A percentile compares a stretch with the other conserved stretches of the same genome.
Conservation (phyloP, 495 filamentous ascomycete genomes). For the Barbatosphaeria neglecta region DNA sequence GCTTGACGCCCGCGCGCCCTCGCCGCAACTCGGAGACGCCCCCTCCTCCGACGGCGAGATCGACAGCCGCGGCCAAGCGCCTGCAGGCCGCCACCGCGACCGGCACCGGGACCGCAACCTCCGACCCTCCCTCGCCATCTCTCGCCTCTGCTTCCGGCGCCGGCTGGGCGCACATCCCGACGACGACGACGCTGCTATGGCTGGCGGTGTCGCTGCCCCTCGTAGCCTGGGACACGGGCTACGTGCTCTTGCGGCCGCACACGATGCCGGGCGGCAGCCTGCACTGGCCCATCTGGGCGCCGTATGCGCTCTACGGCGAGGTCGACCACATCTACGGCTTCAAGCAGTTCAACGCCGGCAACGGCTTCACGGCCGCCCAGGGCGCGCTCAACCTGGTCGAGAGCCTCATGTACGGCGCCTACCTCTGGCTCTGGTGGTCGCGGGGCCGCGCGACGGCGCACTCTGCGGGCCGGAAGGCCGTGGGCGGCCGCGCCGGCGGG, state of each 20-base stretch:
- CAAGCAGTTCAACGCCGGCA: constrained; percentile 56
- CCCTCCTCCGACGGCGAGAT: background rate
- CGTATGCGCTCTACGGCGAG: constrained; percentile 70
- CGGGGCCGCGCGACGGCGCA: constrained; percentile 27
- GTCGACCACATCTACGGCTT: constrained; percentile 80
- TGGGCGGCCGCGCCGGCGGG: constrained; percentile 49
- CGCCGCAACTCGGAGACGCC: background rate
- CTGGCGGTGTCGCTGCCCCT: constrained; percentile 67
- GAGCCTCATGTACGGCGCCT: constrained; percentile 55
- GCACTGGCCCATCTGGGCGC: constrained; percentile 65
- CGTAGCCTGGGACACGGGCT: constrained; percentile 73
- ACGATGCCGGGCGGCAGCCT: constrained; percentile 69
- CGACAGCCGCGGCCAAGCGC: background rate
- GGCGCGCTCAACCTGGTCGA: constrained; percentile 63
- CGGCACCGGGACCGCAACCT: background rate
- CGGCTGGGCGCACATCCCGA: constrained; percentile 57
- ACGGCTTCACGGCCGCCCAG: constrained; percentile 77
- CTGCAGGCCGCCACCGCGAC: background rate
- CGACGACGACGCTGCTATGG: constrained; percentile 57
- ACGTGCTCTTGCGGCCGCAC: constrained; percentile 71
- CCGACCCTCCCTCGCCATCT: background rate
- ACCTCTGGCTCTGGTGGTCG: constrained; percentile 49
- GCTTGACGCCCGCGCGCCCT: background rate
- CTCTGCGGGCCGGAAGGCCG: constrained; percentile 21
- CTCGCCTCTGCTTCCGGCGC: no score